Evolutionary conservation across 176 grass and related monocot species (phyloP).

Genomic region (Carex scoparia): DNA sequence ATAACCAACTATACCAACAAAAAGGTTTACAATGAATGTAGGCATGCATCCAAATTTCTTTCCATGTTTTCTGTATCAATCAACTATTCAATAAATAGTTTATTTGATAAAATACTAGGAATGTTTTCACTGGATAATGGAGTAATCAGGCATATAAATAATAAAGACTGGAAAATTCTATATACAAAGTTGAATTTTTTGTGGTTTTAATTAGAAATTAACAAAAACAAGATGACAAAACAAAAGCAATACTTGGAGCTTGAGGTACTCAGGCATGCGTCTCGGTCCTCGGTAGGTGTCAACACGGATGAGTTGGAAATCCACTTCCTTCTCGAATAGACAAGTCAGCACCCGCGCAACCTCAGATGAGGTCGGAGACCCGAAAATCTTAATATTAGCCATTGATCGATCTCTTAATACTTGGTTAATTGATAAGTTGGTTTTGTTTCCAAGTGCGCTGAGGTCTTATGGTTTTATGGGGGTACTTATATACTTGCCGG

Average conservation of each 20-base stretch:
- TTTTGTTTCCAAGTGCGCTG: conserved; percentile 11
- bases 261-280: conserved; percentile 86
- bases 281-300: conserved; percentile 64
- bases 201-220: neutral
- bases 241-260: conserved; percentile 50
- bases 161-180: neutral
- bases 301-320: conserved; percentile 92
- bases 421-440: neutral
- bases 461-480: neutral
- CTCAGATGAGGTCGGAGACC: conserved; percentile 73
- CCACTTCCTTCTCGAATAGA: conserved; percentile 92
- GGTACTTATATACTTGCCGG: conserved; percentile 41
- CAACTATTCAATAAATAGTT: neutral
- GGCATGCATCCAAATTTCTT: too few relatives aligned
- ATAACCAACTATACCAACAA: too few relatives aligned
- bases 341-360: conserved; percentile 86
- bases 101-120: neutral
- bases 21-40: too few relatives aligned
- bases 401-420: neutral
- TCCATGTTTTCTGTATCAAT: neutral
- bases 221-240: neutral
- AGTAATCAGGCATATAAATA: neutral
- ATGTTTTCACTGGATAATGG: neutral
- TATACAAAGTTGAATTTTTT: neutral
- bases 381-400: conserved; percentile 75